Percentiles rank a stretch among this genome's conserved stretches.
These are phyloP conservation scores for Erysimum cheiranthoides DNA, from an alignment of 345 rosid species.

Conservation along the genomic window DNA sequence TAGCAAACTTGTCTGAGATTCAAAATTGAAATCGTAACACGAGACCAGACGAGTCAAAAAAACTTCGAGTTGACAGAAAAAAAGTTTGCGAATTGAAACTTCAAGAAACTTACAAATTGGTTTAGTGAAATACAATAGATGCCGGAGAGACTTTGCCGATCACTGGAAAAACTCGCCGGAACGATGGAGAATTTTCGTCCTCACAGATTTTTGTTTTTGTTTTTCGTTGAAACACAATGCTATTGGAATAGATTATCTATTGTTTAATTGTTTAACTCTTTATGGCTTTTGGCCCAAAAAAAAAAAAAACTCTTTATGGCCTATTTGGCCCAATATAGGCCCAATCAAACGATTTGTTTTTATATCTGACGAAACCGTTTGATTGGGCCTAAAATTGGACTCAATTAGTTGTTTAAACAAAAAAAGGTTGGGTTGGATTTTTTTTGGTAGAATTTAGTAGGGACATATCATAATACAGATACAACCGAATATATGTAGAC, in stretches of 20 bases:
- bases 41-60: not conserved
- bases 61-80: not conserved
- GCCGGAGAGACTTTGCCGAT: conserved; percentile 23
- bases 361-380: not conserved
- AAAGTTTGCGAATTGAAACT: not conserved
- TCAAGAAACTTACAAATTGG: conserved; percentile 1
- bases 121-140: not conserved
- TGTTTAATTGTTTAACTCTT: too few relatives aligned
- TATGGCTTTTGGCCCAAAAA: too few relatives aligned
- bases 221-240: not conserved
- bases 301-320: not conserved
- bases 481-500: too few relatives aligned
- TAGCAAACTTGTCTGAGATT: conserved; percentile 16
- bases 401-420: too few relatives aligned
- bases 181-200: conserved; percentile 39
- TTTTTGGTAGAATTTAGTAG: too few relatives aligned
- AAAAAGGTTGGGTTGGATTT: too few relatives aligned
- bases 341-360: not conserved
- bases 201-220: conserved; percentile 27
- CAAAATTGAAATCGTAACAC: not conserved
- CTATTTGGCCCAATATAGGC: not conserved
- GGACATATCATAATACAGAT: too few relatives aligned
- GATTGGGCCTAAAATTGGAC: too few relatives aligned
- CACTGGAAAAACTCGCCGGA: conserved; percentile 39
- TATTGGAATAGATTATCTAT: conserved; percentile 4